phyloP scores from a whole-genome alignment of 768 basidiomycete species.

The Tylopilus plumbeoviolaceoides region DNA sequence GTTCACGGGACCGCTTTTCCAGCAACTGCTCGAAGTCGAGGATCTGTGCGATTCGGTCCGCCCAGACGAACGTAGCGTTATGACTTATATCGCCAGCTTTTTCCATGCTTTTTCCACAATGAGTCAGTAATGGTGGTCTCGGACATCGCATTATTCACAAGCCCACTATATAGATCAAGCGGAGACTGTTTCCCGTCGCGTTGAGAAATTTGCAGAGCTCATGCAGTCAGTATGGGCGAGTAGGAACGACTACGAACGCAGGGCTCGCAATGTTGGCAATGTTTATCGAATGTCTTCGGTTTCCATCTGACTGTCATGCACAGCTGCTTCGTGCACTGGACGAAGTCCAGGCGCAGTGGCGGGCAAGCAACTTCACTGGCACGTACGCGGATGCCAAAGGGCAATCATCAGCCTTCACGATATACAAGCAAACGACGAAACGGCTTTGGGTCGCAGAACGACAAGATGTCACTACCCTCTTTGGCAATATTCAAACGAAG shows the following conservation, averaged over 20 bases:
- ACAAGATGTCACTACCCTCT: slow-evolving; percentile 81
- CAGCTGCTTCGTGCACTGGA: slow-evolving; percentile 67
- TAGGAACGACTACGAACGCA: slow-evolving; percentile 89
- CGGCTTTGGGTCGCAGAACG: slow-evolving; percentile 86
- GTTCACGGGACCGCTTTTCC: slow-evolving; percentile 2
- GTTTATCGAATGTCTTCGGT: background rate
- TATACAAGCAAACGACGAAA: slow-evolving; percentile 84
- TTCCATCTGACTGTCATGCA: slow-evolving; percentile 6
- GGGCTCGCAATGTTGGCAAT: slow-evolving; percentile 59
- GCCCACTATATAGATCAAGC: slow-evolving; percentile 72
- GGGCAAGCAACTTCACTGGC: slow-evolving; percentile 57
- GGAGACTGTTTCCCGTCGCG: slow-evolving; percentile 88
- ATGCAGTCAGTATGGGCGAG: slow-evolving; percentile 90
- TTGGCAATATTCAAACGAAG: slow-evolving; percentile 93
- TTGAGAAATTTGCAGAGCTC: slow-evolving; percentile 93
- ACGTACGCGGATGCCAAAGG: slow-evolving; percentile 81
- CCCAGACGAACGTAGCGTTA: slow-evolving; percentile 95
- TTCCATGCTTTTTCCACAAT: slow-evolving; percentile 98
- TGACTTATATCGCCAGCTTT: slow-evolving; percentile 96
- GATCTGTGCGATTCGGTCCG: slow-evolving; percentile 85
- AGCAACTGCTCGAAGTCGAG: slow-evolving; percentile 96
- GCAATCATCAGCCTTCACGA: slow-evolving; percentile 65
- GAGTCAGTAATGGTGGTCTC: slow-evolving; percentile 49
- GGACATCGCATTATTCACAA: background rate
- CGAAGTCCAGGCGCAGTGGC: slow-evolving; percentile 69